Evolutionary conservation across 768 basidiomycete species (phyloP).

Genomic region (Suillus discolor): DNA sequence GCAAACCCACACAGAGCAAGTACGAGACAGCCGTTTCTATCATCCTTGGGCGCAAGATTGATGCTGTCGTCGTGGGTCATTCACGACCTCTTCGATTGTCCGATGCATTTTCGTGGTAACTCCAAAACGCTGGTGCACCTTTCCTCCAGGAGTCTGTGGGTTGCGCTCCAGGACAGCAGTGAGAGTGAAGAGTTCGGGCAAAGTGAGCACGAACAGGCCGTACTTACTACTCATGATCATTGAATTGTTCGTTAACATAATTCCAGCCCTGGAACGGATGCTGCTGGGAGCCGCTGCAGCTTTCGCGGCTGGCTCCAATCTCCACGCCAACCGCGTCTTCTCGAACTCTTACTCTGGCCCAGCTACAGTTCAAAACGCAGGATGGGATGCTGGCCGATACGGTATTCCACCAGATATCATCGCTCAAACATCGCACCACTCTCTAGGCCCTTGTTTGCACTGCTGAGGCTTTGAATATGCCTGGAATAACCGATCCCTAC

Average conservation of each 20-base stretch:
- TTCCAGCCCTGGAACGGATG: conserved; percentile 82
- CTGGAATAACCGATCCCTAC: no score
- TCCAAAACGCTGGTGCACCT: conserved; percentile 67
- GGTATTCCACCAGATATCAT: no score
- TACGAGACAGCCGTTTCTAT: no score
- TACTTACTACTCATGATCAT: no score
- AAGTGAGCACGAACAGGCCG: conserved; percentile 67
- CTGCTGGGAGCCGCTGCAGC: conserved; percentile 83
- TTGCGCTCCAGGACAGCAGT: conserved; percentile 78
- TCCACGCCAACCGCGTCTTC: conserved; percentile 69
- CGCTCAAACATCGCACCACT: no score
- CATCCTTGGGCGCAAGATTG: no score
- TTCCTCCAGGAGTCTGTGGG: conserved; percentile 60
- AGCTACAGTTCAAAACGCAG: conserved; percentile 68
- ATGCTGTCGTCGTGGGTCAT: no score
- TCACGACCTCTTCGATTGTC: conserved; percentile 60
- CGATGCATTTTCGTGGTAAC: conserved; percentile 58
- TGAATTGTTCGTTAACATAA: conserved; percentile 2
- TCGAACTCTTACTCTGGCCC: conserved; percentile 56
- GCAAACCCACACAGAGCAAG: no score
- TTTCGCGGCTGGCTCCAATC: conserved; percentile 81
- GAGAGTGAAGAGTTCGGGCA: conserved; percentile 70
- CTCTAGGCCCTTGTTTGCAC: no score
- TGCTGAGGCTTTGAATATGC: no score
- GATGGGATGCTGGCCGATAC: no score